Percentiles rank a stretch among this genome's conserved stretches.
Evolutionary conservation across 176 grass and related monocot species (phyloP).

Genomic region (Aechmea fasciata): DNA sequence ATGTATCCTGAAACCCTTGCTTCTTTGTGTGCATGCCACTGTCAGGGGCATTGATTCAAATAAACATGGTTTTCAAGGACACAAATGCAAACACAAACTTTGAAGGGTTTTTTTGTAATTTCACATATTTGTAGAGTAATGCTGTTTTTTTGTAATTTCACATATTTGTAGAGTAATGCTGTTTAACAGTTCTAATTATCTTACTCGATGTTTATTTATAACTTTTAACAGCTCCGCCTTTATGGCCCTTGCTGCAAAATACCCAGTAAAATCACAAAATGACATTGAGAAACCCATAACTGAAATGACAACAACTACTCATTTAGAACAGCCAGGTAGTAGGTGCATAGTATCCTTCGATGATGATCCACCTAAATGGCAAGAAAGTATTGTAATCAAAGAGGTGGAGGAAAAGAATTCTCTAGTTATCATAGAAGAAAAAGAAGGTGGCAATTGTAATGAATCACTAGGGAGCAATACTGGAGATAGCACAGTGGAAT

Average conservation of each 20-base stretch:
- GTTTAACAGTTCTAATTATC: background rate
- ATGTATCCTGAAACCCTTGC: too few species aligned
- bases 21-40: too few species aligned
- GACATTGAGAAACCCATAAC: constrained; percentile 14
- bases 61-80: too few species aligned
- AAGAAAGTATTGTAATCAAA: constrained; percentile 47
- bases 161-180: constrained; percentile 6
- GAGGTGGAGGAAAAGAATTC: constrained; percentile 35
- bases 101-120: too few species aligned
- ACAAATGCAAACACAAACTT: too few species aligned
- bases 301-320: constrained; percentile 19
- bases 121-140: constrained; percentile 4
- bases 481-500: constrained; percentile 15
- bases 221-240: constrained; percentile 64
- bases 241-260: constrained; percentile 67
- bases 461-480: constrained; percentile 46
- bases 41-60: too few species aligned
- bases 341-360: constrained; percentile 32
- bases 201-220: constrained; percentile 7
- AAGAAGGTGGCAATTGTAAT: constrained; percentile 50
- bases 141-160: background rate
- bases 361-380: constrained; percentile 30
- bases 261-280: constrained; percentile 34
- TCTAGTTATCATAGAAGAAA: constrained; percentile 39
- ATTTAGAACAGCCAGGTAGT: constrained; percentile 13